Evolutionary conservation across 352 stramenopile genomes (phyloP), one percentile per base, ranked within the genome.

Genomic region (Globisporangium megalacanthum): DNA sequence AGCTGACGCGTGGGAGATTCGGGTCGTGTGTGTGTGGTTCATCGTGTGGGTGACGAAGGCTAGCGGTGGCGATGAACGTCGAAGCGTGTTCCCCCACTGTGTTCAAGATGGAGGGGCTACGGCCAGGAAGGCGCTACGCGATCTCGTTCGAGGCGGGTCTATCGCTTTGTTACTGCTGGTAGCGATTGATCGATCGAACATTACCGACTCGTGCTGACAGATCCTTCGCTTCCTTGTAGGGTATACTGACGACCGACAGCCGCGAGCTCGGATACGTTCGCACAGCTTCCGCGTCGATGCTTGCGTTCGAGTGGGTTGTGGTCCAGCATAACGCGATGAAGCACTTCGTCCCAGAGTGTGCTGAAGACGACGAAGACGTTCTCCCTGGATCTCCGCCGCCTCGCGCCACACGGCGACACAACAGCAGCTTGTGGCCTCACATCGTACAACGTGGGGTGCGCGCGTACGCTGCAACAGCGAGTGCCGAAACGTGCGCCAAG

Each of bases 91-190:
- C 58, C 1, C 78, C 80, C 22, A 83, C 68, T n/a, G 61, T 88
- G 7, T 62, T 88, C 41, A 87, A 87, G 63, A 39, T 90, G 2
- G 75, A 88, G 44, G 70, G 62, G 1, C 64, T 90, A 39, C 70
- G 73, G 39, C 74, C 80, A 52, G 76, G 52, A 10, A 77, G 70
- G 7, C 70, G 72, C 19, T 90, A 88, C 57, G 61, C 62, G n/a
- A 69, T 90, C 29, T 66, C 64, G 0, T 82, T 90, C 49, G 72
- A 85, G 66, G 80, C 87, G 52, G 37, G 19, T 35, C 10, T 6
- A 19, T 50, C 35, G 35, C 7, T 39, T 13, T 39, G 35, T 13
- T 39, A 39, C 10, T 39, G 35, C 35, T 39, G 35, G 7, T 8
- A 13, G 35, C 35, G 35, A 39, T 13, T 39, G 25, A 29, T 29